phyloP scores from a whole-genome alignment of 2,329 filamentous ascomycete species.

The Fusarium lateritium region DNA sequence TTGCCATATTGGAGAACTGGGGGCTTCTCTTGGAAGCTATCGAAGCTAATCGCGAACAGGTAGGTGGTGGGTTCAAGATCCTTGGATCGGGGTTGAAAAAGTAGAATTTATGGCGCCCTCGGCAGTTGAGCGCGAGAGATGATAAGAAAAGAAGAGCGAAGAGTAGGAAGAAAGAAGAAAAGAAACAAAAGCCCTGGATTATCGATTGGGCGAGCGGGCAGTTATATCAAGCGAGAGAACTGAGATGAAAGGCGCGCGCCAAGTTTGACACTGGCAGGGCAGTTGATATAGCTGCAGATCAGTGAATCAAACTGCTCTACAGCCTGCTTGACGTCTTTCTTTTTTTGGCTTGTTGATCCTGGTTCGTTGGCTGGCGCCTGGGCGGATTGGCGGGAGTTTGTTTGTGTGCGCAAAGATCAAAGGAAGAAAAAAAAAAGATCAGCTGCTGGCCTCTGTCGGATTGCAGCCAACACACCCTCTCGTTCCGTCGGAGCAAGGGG shows the following conservation, averaged over 20 bases:
- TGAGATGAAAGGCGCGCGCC: constrained; percentile 33
- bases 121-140: background rate
- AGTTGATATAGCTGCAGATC: constrained; percentile 28
- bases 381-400: constrained; percentile 2
- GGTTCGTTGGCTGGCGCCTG: background rate
- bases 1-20: constrained; percentile 43
- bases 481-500: constrained; percentile 34
- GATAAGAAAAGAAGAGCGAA: background rate
- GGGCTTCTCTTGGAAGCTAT: constrained; percentile 18
- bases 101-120: background rate
- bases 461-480: constrained; percentile 39
- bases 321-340: constrained; percentile 15
- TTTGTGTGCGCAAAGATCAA: constrained; percentile 21
- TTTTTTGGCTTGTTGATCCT: constrained; percentile 7
- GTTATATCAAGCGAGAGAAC: constrained; percentile 24
- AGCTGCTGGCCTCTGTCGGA: constrained; percentile 33
- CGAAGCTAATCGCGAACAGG: constrained; percentile 10
- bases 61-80: constrained; percentile 16
- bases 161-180: background rate
- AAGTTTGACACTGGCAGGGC: constrained; percentile 14
- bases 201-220: constrained; percentile 14
- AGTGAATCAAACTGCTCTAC: constrained; percentile 1
- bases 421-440: constrained; percentile 12
- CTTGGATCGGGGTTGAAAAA: background rate
- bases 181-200: constrained; percentile 9